Conservation (phyloP, 2,329 filamentous ascomycete species). For the Xylariaceae sp. region DNA sequence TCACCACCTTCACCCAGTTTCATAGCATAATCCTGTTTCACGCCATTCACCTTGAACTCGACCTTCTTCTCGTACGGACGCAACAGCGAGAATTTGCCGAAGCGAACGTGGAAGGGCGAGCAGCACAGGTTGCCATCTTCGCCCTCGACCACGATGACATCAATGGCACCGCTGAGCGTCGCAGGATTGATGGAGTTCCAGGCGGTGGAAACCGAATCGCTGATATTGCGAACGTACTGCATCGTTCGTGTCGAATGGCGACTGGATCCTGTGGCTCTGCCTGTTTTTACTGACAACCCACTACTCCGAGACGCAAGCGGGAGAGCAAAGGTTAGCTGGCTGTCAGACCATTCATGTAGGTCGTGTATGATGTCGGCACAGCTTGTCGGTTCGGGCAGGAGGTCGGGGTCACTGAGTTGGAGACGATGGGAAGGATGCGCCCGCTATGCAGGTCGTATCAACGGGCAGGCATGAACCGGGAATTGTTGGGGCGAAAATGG, state of each 20-base stretch:
- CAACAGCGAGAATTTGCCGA: slow-evolving; percentile 95
- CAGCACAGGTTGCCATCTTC: slow-evolving; percentile 85
- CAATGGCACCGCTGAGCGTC: slow-evolving; percentile 93
- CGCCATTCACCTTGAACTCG: slow-evolving; percentile 90
- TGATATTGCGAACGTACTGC: slow-evolving; percentile 97
- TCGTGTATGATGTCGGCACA: no score
- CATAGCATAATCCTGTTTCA: slow-evolving; percentile 92
- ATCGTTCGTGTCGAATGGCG: slow-evolving; percentile 48
- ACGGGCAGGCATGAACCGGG: slow-evolving; percentile 1
- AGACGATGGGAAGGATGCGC: slow-evolving; percentile 3
- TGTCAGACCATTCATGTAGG: neutral
- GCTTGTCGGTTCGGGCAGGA: neutral
- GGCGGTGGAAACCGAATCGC: slow-evolving; percentile 92
- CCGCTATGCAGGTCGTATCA: slow-evolving; percentile 4
- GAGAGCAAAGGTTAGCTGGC: neutral
- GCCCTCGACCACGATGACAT: slow-evolving; percentile 96
- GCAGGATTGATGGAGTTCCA: slow-evolving; percentile 99
- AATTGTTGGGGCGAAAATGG: slow-evolving; percentile 9
- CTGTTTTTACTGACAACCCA: no score
- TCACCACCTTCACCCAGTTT: slow-evolving; percentile 96
- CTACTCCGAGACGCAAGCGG: no score
- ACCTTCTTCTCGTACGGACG: slow-evolving; percentile 98
- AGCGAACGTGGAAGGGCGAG: slow-evolving; percentile 96
- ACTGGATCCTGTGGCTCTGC: neutral
- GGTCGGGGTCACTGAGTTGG: neutral